phyloP scores from a whole-genome alignment of 371 early-diverging fungal genomes.

The Choanephora cucurbitarum region DNA sequence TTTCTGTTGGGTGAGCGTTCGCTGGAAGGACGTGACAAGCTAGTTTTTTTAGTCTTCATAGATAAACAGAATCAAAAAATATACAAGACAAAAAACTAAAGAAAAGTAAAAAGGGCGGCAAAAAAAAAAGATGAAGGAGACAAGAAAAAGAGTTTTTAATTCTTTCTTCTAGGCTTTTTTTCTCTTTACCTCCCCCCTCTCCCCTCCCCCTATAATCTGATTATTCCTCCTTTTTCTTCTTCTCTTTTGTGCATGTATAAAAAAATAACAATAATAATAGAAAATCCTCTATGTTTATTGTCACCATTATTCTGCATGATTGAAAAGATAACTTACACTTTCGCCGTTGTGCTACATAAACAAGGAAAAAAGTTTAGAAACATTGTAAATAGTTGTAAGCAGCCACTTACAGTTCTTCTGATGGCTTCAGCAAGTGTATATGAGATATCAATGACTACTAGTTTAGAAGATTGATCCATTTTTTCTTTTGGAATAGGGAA shows the following conservation, averaged over 20 bases:
- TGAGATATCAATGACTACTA: conserved; percentile 87
- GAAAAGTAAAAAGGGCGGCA: conserved; percentile 1
- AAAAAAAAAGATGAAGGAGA: conserved; percentile 4
- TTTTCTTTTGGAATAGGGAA: conserved; percentile 87
- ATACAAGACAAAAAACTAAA: neutral
- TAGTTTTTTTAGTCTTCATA: conserved; percentile 16
- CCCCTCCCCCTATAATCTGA: neutral
- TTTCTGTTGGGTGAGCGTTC: conserved; percentile 12
- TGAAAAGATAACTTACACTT: conserved; percentile 90
- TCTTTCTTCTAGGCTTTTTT: too few species aligned
- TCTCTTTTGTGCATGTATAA: neutral
- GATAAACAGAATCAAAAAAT: conserved; percentile 25
- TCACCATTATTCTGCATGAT: conserved; percentile 40
- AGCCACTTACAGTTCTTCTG: conserved; percentile 74
- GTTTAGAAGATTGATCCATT: conserved; percentile 69
- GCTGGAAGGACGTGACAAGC: conserved; percentile 9
- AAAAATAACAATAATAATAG: conserved; percentile 2
- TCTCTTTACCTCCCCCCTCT: too few species aligned
- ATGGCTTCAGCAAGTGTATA: conserved; percentile 95
- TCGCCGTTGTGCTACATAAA: conserved; percentile 89
- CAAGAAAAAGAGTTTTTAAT: neutral
- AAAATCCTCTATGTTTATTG: neutral
- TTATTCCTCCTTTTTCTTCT: neutral
- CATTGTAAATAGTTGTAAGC: conserved; percentile 2
- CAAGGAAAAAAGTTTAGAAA: neutral